Evolutionary conservation across 345 rosid species (phyloP), one percentile per base, ranked within the genome.

Genomic region (Arabis hirsuta): DNA sequence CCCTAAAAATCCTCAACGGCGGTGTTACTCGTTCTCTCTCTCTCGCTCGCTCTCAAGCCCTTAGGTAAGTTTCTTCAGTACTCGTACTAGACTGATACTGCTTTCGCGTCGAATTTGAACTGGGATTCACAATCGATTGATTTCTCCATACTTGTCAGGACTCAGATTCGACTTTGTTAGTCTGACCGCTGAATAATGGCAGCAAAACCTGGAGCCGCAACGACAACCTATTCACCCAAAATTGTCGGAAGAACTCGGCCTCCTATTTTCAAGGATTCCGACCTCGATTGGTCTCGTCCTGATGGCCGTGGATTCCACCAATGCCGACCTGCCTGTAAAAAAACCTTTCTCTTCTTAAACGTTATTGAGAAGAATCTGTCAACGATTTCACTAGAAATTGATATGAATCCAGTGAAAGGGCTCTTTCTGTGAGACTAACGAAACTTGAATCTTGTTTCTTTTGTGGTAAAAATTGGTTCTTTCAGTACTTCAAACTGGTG

Each of bases 251-350:
- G 81, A 69, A 56, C 65, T 62, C 82, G 81, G 4, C 83, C 77
- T 9, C 84, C 84, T 32, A 50, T 84, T 61, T 86, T 79, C 79
- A 76, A 77, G 7, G 81, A 76, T 42, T 64, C 82, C 24, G 98
- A 85, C 65, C 81, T 76, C 76, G 92, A 95, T 66, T 91, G 96
- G 98, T 80, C 81, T 32, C 89, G 99, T 68, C 96, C 99, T 46
- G 99, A 91, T 62, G 91, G 88, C 73, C 98, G 99, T 9, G 81
- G 83, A 54, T 90, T 91, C 82, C 94, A 82, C 58, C 94, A 95
- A 84, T 91, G 97, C 78, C 76, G 99, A 56, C 96, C 98, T 3
- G 98, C 98, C 24, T 89, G 99, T 94, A 76, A 59, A 77, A 46
- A 39, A 10, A 55, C 34, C 53, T 69, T 54, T 69, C n/a, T 44